Percentiles rank a stretch among this genome's conserved stretches.
These are phyloP conservation scores for Hylodesmum podocarpum DNA, from an alignment of 306 rosid species.

Conservation along the genomic window DNA sequence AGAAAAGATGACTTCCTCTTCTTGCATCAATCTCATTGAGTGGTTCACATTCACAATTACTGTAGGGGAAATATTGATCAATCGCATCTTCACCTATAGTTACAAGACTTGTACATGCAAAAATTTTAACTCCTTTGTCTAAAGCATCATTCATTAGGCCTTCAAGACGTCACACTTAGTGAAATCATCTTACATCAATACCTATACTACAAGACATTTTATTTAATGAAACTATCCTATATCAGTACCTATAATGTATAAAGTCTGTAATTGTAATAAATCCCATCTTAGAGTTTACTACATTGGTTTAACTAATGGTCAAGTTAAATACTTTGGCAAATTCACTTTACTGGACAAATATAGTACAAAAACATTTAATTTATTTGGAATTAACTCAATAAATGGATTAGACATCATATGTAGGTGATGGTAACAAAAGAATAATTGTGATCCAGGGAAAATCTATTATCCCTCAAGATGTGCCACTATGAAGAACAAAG, in stretches of 20 bases:
- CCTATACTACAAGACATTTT: conserved; percentile 17
- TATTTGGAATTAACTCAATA: conserved; percentile 24
- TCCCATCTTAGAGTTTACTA: conserved; percentile 9
- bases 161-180: too few relatives aligned
- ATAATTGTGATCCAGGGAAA: conserved; percentile 30
- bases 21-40: too few relatives aligned
- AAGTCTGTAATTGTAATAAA: background rate
- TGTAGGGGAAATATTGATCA: too few relatives aligned
- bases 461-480: conserved; percentile 37
- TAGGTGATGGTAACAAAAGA: conserved; percentile 18
- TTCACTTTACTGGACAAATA: conserved; percentile 11
- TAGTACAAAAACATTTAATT: background rate
- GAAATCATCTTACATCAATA: too few relatives aligned
- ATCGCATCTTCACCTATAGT: too few relatives aligned
- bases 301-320: background rate
- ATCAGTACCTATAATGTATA: background rate
- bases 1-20: too few relatives aligned
- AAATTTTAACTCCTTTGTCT: too few relatives aligned
- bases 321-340: background rate
- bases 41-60: too few relatives aligned
- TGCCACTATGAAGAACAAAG: conserved; percentile 48
- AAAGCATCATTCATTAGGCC: too few relatives aligned
- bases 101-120: too few relatives aligned
- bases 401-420: conserved; percentile 22
- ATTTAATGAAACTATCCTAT: conserved; percentile 11